phyloP scores from a whole-genome alignment of 192 early-diverging fungal genomes.

The Martensiomyces pterosporus region DNA sequence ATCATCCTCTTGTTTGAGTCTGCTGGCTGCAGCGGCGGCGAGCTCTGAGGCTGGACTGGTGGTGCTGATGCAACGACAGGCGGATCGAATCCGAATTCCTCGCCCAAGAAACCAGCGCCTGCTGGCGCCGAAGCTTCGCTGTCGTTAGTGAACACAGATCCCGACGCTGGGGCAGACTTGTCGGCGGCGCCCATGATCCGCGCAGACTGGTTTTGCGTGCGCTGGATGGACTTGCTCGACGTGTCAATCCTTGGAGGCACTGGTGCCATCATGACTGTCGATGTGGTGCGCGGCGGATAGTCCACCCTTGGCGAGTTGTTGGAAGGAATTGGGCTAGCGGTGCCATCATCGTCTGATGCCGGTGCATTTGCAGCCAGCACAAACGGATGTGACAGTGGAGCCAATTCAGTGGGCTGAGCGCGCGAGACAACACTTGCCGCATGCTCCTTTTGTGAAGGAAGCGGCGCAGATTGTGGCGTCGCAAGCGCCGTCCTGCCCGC shows the following conservation, averaged over 20 bases:
- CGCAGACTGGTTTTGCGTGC: neutral
- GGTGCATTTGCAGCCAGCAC: too few species aligned
- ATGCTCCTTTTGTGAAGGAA: too few species aligned
- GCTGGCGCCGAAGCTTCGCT: slow-evolving; percentile 17
- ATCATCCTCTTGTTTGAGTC: slow-evolving; percentile 32
- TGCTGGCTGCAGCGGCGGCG: slow-evolving; percentile 3
- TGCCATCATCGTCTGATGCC: too few species aligned
- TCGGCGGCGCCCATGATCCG: too few species aligned
- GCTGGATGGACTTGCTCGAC: neutral
- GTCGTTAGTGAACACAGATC: slow-evolving; percentile 13
- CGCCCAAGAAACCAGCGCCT: neutral
- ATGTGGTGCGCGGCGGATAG: slow-evolving; percentile 45
- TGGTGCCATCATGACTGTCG: slow-evolving; percentile 13
- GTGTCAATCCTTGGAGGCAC: slow-evolving; percentile 30
- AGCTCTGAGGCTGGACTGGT: slow-evolving; percentile 1
- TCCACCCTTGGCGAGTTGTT: slow-evolving; percentile 6
- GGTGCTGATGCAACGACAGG: too few species aligned
- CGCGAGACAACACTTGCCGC: too few species aligned
- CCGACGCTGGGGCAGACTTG: neutral
- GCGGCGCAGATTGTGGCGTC: too few species aligned
- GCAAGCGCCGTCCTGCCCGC: too few species aligned
- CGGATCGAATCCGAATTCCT: neutral
- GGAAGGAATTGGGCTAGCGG: too few species aligned
- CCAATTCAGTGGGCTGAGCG: too few species aligned
- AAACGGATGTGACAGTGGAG: too few species aligned